Evolutionary conservation across 345 rosid species (phyloP), one percentile per base, ranked within the genome.

Genomic region (Durio zibethinus): DNA sequence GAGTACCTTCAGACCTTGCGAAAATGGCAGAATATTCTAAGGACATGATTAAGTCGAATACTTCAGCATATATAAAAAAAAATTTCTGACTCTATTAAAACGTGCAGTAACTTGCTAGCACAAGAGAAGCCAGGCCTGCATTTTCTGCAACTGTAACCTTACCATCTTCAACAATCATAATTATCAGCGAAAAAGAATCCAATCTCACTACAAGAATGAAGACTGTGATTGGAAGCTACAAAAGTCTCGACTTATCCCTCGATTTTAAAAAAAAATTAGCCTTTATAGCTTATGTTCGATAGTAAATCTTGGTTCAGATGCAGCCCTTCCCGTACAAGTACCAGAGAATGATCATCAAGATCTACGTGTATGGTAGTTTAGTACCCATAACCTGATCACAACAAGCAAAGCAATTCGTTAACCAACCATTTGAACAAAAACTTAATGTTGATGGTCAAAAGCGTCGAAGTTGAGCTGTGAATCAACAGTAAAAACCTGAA

Each of bases 401-500:
- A 52, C 33, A 20, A 14, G 4, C 27, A 10, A 33, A 5, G 29
- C 15, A 20, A 33, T 52, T 4, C 45, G 29, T 52, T 71, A 50
- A 33, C 43, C 61, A 71, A 71, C 4, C 59, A 29, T 29, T 29
- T 50, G 36, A 23, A 6, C 5, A 60, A 69, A 38, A 45, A 27
- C 73, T 27, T 69, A 47, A 65, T n/a, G 29, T 10, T 29, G 10
- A 68, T 25, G 7, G 54, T 68, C 16, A 68, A 68, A 43, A 14
- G 18, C 10, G 6, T 43, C 54, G 2, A 42, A 68, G 52, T 43
- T 5, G 40, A 12, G 73, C 53, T 23, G 20, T 35, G 2, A 23
- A 67, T 42, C 35, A 43, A 67, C 20, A 14, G 10, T 14, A 14
- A 42, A 6, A 68, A 68, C 98, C 97, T 89, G 99, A 92, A 80